Conservation (phyloP, 2,329 filamentous ascomycete species). For the Venturia asperata region DNA sequence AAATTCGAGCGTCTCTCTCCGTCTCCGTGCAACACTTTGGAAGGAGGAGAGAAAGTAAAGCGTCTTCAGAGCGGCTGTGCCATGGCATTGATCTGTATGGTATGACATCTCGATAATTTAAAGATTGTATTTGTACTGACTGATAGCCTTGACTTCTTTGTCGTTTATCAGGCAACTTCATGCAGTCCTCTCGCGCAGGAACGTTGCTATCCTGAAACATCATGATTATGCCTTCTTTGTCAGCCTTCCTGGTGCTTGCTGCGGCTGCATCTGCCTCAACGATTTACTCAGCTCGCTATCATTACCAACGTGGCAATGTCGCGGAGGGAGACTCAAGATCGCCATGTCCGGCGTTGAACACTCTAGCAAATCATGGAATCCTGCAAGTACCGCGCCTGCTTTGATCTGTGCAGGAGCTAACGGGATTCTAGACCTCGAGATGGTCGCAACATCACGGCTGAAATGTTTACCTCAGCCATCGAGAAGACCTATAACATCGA, state of each 20-base stretch:
- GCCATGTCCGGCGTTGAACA: conserved; percentile 31
- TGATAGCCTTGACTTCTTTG: not conserved
- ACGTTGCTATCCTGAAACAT: not conserved
- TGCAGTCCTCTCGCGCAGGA: not conserved
- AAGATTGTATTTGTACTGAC: not conserved
- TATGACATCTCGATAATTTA: not conserved
- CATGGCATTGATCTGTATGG: not conserved
- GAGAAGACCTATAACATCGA: conserved; percentile 29
- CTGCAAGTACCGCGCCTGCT: conserved; percentile 21
- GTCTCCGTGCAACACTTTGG: not conserved
- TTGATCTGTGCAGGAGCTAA: not conserved
- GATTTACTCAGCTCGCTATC: not conserved
- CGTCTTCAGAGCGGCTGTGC: not conserved
- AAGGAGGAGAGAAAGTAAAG: not conserved
- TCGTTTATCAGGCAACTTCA: no score
- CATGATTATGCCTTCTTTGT: not conserved
- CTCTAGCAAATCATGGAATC: conserved; percentile 31
- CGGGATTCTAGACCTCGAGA: conserved; percentile 23
- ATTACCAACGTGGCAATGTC: not conserved
- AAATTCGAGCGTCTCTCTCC: not conserved
- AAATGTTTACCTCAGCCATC: conserved; percentile 26
- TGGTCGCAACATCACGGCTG: conserved; percentile 29
- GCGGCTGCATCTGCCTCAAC: not conserved
- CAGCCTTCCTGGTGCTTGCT: not conserved
- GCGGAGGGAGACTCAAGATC: conserved; percentile 16